Base-by-base conservation (phyloP, 805 yeast species). In the Candida ulmi region DNA sequence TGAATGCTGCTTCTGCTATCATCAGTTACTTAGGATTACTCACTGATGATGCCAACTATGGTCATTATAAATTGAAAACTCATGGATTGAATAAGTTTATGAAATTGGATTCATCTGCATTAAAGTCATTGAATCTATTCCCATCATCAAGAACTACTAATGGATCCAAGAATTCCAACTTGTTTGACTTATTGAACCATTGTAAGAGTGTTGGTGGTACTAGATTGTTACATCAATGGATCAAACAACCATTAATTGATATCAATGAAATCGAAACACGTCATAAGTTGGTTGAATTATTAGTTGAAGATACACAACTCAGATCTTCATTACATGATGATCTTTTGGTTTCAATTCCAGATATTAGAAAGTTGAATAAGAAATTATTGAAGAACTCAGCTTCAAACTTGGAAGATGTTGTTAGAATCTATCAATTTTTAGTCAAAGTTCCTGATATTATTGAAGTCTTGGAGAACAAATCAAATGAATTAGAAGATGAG, bases 191-290 rank as follows among this genome's bases (percentile, higher is more conserved):
- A 33, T 66, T 93, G 51, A 91, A 93, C 66, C 78, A 81, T 50
- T 91, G 98, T 67, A 88, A 85, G 52, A 83, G 95, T 4, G 72
- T 78, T 2, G 88, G 93, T n/a, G 99, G 99, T 8, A 68, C 91
- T 2, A 72, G 98, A 47, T 63, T 90, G 37, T 71, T 93, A 19
- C 80, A 93, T 13, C 96, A 88, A 55, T 93, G 99, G 99, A 70
- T 93, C 44, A 93, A 91, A 55, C 99, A 93, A 61, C 99, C 99
- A 1, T 69, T 93, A 36, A 80, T 95, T 38, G 78, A 78, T 47
- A 55, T 72, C 11, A 54, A 50, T 0, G 77, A 70, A 37, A 88
- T 93, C 30, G 59, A 64, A 30, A 69, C 78, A 33, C 72, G 99
- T 37, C 96, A 86, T 47, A 59, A 66, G 8, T 64, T 93, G 36